Evolutionary conservation across 202 grass and related monocot species (phyloP), one percentile per base, ranked within the genome.

Genomic region (Elaeis oleifera): DNA sequence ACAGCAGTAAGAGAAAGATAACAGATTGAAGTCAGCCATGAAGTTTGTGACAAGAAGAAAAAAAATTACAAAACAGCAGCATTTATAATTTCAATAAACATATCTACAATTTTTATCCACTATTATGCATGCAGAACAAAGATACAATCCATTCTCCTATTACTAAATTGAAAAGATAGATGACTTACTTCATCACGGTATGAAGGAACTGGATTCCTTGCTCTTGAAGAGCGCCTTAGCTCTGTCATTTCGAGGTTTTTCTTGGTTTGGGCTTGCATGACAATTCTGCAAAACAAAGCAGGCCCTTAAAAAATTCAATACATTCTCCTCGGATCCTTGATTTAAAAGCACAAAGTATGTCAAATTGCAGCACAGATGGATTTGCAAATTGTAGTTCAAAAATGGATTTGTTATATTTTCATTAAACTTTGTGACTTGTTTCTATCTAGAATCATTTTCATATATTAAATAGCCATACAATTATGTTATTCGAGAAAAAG

Each of bases 171-270:
- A 50, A 18, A 48, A 27, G 36, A 13, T 58, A 14, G 50, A 79
- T 22, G 58, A 74, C 84, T 81, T 84, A 99, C 94, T 76, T 87
- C 77, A 18, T 99, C 94, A 61, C 65, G 63, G 62, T 99, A 99
- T 16, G 94, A 99, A 74, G 65, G 28, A 68, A 89, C 80, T 13
- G 49, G 61, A 54, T 71, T 76, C 60, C 19, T 75, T 16, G 83
- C 72, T 87, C 94, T 89, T 60, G 94, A 82, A 54, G 88, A 99
- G 50, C 85, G 94, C 76, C 94, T 89, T 74, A 99, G 77, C 76
- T 92, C 85, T 4, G 75, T 68, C 21, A 21, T 62, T 50, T 84
- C 82, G 31, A 84, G 70, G 58, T 75, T 99, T 77, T 82, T 99
- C 60, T 64, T 49, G 72, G 19, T 70, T 73, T 92, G 28, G 84